These are phyloP conservation scores for Metschnikowia kofuensis DNA, from an alignment of 805 yeast genomes.

Conservation along the genomic window DNA sequence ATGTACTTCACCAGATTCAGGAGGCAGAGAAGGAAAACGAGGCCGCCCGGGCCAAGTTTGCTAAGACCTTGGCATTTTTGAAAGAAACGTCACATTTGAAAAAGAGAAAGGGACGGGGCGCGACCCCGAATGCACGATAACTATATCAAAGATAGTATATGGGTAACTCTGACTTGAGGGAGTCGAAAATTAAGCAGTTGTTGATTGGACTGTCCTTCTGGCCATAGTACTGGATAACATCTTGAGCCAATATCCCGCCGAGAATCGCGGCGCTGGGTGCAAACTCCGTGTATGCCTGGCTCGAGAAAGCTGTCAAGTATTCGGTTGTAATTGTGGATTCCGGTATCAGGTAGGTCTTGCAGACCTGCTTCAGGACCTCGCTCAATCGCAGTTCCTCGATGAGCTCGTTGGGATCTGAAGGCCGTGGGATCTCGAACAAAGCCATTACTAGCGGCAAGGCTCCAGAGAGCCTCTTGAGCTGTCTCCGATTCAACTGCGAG, in stretches of 20 bases:
- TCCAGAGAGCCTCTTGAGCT: slow-evolving; percentile 51
- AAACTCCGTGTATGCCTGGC: slow-evolving; percentile 61
- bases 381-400: slow-evolving; percentile 28
- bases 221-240: slow-evolving; percentile 77
- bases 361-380: slow-evolving; percentile 22
- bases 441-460: slow-evolving; percentile 60
- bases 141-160: slow-evolving; percentile 43
- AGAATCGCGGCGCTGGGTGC: slow-evolving; percentile 82
- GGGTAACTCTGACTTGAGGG: slow-evolving; percentile 69
- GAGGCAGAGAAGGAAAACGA: slow-evolving; percentile 24
- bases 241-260: slow-evolving; percentile 91
- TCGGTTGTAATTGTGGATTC: slow-evolving; percentile 41
- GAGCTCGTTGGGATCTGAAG: slow-evolving; percentile 20
- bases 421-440: slow-evolving; percentile 43
- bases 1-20: slow-evolving; percentile 19
- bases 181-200: slow-evolving; percentile 77
- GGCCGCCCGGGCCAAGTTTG: slow-evolving; percentile 26
- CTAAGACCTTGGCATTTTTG: slow-evolving; percentile 33
- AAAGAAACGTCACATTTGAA: slow-evolving; percentile 40
- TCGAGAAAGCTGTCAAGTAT: slow-evolving; percentile 38
- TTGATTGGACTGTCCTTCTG: slow-evolving; percentile 77
- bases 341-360: slow-evolving; percentile 40
- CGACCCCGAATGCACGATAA: slow-evolving; percentile 24
- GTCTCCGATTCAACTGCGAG: slow-evolving; percentile 41
- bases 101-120: slow-evolving; percentile 40